phyloP scores from a whole-genome alignment of 2,329 filamentous ascomycete genomes.

The Diaporthe caulivora region DNA sequence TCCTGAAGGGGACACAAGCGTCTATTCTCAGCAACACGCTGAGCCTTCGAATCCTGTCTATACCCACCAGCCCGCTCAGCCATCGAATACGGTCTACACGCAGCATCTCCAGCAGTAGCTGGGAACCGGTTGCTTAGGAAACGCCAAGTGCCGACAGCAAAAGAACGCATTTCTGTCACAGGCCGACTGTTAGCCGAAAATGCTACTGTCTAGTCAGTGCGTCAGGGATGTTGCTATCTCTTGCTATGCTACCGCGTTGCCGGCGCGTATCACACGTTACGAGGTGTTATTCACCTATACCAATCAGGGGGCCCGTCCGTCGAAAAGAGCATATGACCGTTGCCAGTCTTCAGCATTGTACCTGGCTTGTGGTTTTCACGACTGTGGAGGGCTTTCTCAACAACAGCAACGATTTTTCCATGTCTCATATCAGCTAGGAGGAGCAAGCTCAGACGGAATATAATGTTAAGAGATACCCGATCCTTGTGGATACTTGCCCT shows the following conservation, averaged over 20 bases:
- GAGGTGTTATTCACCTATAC: conserved; percentile 10
- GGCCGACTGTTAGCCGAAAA: neutral
- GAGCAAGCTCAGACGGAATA: conserved; percentile 35
- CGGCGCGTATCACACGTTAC: conserved; percentile 10
- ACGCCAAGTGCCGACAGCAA: neutral
- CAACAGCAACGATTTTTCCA: conserved; percentile 6
- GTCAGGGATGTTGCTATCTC: neutral
- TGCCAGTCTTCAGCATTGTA: conserved; percentile 7
- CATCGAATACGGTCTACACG: conserved; percentile 49
- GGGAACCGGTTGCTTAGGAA: neutral
- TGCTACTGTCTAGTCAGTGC: conserved; percentile 1
- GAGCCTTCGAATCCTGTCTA: conserved; percentile 42
- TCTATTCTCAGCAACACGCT: conserved; percentile 50
- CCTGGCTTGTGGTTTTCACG: neutral
- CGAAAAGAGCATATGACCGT: neutral
- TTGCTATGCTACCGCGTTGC: neutral
- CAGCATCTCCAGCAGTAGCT: conserved; percentile 52
- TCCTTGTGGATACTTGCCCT: conserved; percentile 33
- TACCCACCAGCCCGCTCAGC: conserved; percentile 32
- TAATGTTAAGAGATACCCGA: conserved; percentile 42
- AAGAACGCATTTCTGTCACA: neutral
- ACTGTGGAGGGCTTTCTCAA: conserved; percentile 33
- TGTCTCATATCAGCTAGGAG: conserved; percentile 24
- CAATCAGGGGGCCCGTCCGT: neutral
- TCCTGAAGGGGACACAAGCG: conserved; percentile 60